These are phyloP conservation scores for Vitis hybrid DNA, from an alignment of 177 flowering plant genomes.

Conservation along the genomic window DNA sequence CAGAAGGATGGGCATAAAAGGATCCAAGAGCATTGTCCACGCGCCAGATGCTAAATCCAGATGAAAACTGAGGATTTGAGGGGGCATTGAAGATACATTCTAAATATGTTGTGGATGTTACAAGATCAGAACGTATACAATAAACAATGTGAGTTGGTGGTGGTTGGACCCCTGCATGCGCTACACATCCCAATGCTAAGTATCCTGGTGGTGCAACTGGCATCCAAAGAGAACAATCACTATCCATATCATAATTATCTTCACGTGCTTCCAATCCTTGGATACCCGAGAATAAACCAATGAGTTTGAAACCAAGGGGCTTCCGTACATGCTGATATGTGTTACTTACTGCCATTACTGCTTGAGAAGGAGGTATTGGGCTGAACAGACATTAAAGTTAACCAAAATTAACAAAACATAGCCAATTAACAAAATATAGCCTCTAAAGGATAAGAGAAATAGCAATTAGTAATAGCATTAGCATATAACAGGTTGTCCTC, in stretches of 20 bases:
- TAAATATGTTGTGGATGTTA: slow-evolving; percentile 59
- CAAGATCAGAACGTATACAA: slow-evolving; percentile 91
- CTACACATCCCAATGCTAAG: slow-evolving; percentile 82
- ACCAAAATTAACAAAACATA: slow-evolving; percentile 6
- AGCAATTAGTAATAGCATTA: neutral
- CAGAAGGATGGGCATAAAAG: slow-evolving; percentile 74
- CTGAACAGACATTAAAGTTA: slow-evolving; percentile 38
- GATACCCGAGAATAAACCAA: slow-evolving; percentile 64
- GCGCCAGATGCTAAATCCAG: slow-evolving; percentile 96
- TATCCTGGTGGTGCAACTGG: slow-evolving; percentile 93
- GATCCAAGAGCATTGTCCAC: slow-evolving; percentile 81
- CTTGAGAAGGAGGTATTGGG: slow-evolving; percentile 93
- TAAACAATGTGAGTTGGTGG: slow-evolving; percentile 85
- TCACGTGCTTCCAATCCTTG: slow-evolving; percentile 36
- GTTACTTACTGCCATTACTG: slow-evolving; percentile 86
- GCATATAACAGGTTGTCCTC: neutral
- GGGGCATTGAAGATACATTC: slow-evolving; percentile 64
- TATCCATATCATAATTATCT: slow-evolving; percentile 24
- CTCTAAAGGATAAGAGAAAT: neutral
- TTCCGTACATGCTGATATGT: slow-evolving; percentile 92
- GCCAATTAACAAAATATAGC: slow-evolving; percentile 4
- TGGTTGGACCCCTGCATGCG: slow-evolving; percentile 66
- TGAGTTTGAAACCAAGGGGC: slow-evolving; percentile 75
- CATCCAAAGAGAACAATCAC: slow-evolving; percentile 85
- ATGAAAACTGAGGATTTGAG: slow-evolving; percentile 37